Percentiles rank a stretch among this genome's conserved stretches.
phyloP scores from a whole-genome alignment of 1,284 basidiomycete genomes.

The Ustilago esculenta region DNA sequence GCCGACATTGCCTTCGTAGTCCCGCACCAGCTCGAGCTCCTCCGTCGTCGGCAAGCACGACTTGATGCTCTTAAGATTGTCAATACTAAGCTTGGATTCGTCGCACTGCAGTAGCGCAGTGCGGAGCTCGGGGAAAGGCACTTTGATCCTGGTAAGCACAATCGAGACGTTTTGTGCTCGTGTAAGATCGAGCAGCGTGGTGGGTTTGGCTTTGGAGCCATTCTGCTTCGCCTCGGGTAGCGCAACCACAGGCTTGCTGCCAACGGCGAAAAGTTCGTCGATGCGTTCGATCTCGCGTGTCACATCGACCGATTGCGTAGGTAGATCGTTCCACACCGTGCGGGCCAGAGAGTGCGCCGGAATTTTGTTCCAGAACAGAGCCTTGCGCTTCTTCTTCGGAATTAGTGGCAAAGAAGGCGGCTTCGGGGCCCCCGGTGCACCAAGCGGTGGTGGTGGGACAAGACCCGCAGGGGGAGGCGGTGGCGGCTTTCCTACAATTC shows the following conservation, averaged over 20 bases:
- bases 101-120: constrained; percentile 51
- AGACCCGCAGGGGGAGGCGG: constrained; percentile 4
- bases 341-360: constrained; percentile 69
- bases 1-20: constrained; percentile 51
- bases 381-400: constrained; percentile 73
- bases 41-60: constrained; percentile 55
- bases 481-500: constrained; percentile 7
- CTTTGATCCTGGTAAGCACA: constrained; percentile 55
- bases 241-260: constrained; percentile 62
- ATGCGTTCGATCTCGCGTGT: constrained; percentile 66
- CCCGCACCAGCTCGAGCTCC: constrained; percentile 56
- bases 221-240: constrained; percentile 24
- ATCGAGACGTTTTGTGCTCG: constrained; percentile 55
- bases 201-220: constrained; percentile 31
- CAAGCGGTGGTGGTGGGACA: constrained; percentile 31
- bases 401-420: constrained; percentile 35
- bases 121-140: constrained; percentile 53
- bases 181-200: constrained; percentile 51
- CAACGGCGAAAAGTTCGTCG: constrained; percentile 78
- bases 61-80: constrained; percentile 54
- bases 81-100: constrained; percentile 43
- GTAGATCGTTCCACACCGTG: constrained; percentile 79
- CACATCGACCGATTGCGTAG: constrained; percentile 70
- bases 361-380: constrained; percentile 91
- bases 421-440: constrained; percentile 19